phyloP scores from a whole-genome alignment of 441 rosid genomes.

The Populus hybrid region DNA sequence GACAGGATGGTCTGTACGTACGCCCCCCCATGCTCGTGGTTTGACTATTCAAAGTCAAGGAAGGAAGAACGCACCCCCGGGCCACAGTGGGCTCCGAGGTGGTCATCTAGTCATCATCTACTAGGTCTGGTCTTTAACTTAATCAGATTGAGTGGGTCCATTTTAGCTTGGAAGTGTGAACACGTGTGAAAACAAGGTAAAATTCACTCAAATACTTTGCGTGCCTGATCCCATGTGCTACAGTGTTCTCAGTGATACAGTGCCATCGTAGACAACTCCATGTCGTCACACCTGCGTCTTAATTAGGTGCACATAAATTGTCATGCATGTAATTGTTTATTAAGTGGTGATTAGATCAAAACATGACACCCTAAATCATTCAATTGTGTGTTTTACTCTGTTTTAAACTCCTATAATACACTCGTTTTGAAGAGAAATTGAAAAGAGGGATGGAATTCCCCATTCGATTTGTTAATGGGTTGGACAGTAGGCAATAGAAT shows the following conservation, averaged over 20 bases:
- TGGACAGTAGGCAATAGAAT: not conserved
- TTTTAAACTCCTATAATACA: not conserved
- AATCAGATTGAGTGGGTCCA: not conserved
- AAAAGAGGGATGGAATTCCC: not conserved
- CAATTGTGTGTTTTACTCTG: not conserved
- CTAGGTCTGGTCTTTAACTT: not conserved
- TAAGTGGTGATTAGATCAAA: not conserved
- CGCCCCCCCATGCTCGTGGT: not conserved
- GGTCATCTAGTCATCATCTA: not conserved
- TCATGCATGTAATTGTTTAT: not conserved
- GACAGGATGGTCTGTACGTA: not conserved
- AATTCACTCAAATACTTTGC: not conserved
- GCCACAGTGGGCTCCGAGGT: not conserved
- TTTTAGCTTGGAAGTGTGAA: not conserved
- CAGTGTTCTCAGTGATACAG: not conserved
- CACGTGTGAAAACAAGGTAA: not conserved
- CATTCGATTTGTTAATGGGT: not conserved
- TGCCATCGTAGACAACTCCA: not conserved
- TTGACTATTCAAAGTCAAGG: not conserved
- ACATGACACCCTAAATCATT: not conserved
- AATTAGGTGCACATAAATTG: not conserved
- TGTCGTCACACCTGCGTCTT: slow-evolving; percentile 8
- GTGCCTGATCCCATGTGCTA: not conserved
- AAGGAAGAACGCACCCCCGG: not conserved
- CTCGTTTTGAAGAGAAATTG: not conserved